Evolutionary conservation across 192 early-diverging fungal species (phyloP).

Genomic region (Mycoemilia scoparia): DNA sequence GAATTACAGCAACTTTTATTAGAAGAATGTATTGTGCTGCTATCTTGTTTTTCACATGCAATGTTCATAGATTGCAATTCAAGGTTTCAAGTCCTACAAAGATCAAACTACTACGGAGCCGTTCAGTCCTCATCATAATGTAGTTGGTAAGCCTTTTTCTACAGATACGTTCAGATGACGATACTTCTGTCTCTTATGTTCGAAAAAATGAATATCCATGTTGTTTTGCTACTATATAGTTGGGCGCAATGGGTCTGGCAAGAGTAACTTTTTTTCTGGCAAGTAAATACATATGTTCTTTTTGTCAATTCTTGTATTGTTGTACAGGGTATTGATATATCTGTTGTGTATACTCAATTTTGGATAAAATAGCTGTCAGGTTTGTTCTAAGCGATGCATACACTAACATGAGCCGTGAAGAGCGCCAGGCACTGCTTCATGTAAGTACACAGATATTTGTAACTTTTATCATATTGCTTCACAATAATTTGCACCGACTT

Average conservation of each 20-base stretch:
- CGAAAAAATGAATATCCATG: too few relatives aligned
- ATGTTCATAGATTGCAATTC: slow-evolving; percentile 62
- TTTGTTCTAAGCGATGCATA: slow-evolving; percentile 95
- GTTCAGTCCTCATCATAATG: slow-evolving; percentile 85
- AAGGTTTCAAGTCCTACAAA: slow-evolving; percentile 99
- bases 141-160: slow-evolving; percentile 47
- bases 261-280: slow-evolving; percentile 90
- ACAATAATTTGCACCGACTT: neutral
- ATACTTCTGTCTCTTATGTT: too few relatives aligned
- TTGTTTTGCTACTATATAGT: slow-evolving; percentile 30
- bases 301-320: neutral
- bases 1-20: too few relatives aligned
- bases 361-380: too few relatives aligned
- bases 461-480: slow-evolving; percentile 1
- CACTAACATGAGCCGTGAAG: slow-evolving; percentile 76
- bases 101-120: slow-evolving; percentile 87
- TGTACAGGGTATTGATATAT: neutral
- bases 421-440: slow-evolving; percentile 83
- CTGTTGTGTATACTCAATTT: slow-evolving; percentile 10
- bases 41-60: neutral
- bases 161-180: neutral
- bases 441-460: too few relatives aligned
- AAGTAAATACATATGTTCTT: slow-evolving; percentile 1
- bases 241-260: slow-evolving; percentile 92
- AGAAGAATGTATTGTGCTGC: too few relatives aligned